Conservation (phyloP, 2,329 filamentous ascomycete genomes). For the Fusarium foetens region DNA sequence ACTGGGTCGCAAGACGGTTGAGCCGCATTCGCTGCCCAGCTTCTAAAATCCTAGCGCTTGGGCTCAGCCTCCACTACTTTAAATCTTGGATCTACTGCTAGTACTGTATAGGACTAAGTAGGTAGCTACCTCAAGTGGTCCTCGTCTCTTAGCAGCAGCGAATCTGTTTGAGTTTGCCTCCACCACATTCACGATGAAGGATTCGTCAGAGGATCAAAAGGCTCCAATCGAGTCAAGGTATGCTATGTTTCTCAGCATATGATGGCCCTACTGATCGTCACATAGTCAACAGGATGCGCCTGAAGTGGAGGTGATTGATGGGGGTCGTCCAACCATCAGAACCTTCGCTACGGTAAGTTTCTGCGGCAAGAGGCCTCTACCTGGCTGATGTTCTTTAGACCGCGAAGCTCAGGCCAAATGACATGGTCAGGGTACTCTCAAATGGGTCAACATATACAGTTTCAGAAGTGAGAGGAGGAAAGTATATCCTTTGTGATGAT, state of each 20-base stretch:
- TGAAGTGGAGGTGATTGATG: neutral
- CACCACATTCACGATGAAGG: neutral
- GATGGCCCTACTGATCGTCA: fast-evolving
- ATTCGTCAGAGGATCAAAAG: neutral
- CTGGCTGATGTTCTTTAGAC: fast-evolving
- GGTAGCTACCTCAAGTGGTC: fast-evolving
- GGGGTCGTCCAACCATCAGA: neutral
- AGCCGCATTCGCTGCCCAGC: neutral
- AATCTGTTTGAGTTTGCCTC: neutral
- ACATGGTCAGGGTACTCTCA: neutral
- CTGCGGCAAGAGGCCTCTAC: fast-evolving
- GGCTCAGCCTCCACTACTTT: neutral
- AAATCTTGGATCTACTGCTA: neutral
- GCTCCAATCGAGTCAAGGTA: neutral
- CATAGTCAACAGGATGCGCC: neutral
- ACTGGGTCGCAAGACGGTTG: neutral
- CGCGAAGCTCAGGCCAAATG: neutral
- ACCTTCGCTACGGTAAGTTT: neutral
- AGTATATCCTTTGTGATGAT: neutral
- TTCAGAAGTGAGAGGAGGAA: neutral
- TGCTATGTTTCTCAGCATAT: fast-evolving
- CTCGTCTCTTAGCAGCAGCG: neutral
- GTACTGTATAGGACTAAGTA: neutral
- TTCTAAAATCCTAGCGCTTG: neutral
- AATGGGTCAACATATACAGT: neutral